Conservation (phyloP, 2,329 filamentous ascomycete species). For the Zymoseptoria tritici region DNA sequence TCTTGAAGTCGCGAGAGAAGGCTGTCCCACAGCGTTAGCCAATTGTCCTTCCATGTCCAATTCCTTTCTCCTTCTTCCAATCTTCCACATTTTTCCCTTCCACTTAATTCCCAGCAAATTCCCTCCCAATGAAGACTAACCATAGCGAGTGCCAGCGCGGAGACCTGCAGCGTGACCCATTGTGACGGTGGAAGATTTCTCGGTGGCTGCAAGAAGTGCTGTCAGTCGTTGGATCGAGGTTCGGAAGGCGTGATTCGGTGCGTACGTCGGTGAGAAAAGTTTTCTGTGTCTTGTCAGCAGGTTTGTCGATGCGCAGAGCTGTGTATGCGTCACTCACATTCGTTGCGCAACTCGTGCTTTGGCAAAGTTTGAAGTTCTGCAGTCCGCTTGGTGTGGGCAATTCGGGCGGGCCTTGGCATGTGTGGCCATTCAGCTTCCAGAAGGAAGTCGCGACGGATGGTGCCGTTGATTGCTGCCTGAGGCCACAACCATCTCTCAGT, state of each 20-base stretch:
- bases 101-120: neutral
- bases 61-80: conserved; percentile 4
- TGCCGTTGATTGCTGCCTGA: neutral
- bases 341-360: neutral
- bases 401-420: neutral
- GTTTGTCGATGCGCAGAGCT: neutral
- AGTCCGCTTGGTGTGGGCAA: neutral
- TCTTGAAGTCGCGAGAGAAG: conserved; percentile 89
- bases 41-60: conserved; percentile 40
- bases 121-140: conserved; percentile 20
- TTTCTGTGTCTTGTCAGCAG: neutral
- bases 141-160: conserved; percentile 37
- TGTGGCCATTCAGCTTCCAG: neutral
- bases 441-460: neutral
- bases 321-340: neutral
- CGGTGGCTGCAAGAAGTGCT: conserved; percentile 17
- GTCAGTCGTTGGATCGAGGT: conserved; percentile 10
- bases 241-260: neutral
- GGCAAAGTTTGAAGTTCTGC: neutral
- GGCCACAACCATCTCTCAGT: neutral
- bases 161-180: conserved; percentile 49
- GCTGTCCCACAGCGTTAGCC: conserved; percentile 33
- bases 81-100: conserved; percentile 1
- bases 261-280: neutral
- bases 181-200: conserved; percentile 28